Percentiles rank a stretch among this genome's conserved stretches.
Conservation (phyloP, 306 rosid genomes). For the Inga oerstediana region DNA sequence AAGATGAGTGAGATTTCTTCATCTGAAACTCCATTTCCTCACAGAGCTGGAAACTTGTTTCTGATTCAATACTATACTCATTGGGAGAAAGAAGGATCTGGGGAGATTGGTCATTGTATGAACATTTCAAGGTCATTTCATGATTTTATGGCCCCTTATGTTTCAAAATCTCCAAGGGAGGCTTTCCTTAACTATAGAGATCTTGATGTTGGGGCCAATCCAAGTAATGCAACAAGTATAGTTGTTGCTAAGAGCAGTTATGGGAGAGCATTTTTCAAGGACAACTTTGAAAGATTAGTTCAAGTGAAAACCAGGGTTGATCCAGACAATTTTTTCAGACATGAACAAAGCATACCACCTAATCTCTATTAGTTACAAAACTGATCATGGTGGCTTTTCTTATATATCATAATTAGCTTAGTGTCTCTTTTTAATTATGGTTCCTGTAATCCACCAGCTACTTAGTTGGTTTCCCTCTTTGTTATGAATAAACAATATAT, state of each 20-base stretch:
- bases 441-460: too few relatives aligned
- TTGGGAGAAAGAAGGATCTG: conserved; percentile 40
- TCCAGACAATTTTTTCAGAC: conserved; percentile 36
- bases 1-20: conserved; percentile 41
- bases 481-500: too few relatives aligned
- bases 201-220: conserved; percentile 40
- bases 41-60: conserved; percentile 40
- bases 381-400: not conserved
- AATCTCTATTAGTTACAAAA: not conserved
- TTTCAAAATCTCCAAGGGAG: conserved; percentile 39
- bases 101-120: not conserved
- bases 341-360: conserved; percentile 49
- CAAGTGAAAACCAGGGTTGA: conserved; percentile 36
- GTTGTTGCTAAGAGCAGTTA: not conserved
- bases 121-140: conserved; percentile 34
- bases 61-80: conserved; percentile 45
- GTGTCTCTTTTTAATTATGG: too few relatives aligned
- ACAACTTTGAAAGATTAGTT: conserved; percentile 35
- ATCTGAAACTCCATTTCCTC: conserved; percentile 50
- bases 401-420: too few relatives aligned
- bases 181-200: conserved; percentile 48
- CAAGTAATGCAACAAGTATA: conserved; percentile 19
- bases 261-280: conserved; percentile 35
- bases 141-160: conserved; percentile 38
- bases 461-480: too few relatives aligned